These are phyloP conservation scores for Paecilomyces formosus DNA, from an alignment of 2,329 filamentous ascomycete genomes.

Conservation along the genomic window DNA sequence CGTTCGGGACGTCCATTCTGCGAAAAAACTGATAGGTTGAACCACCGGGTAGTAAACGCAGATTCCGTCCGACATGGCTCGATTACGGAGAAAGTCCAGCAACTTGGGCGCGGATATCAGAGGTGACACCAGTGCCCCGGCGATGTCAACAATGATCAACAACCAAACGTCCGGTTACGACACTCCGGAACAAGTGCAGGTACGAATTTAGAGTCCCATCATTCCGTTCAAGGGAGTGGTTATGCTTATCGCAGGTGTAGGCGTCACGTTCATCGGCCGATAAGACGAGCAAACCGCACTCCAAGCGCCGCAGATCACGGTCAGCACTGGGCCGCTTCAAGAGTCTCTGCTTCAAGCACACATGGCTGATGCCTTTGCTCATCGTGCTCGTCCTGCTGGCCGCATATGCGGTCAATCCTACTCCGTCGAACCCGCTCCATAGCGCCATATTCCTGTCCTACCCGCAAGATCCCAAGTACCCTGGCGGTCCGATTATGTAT, in stretches of 20 bases:
- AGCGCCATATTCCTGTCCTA: constrained; percentile 88
- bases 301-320: constrained; percentile 38
- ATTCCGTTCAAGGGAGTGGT: neutral
- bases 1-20: neutral
- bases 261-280: constrained; percentile 11
- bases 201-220: constrained; percentile 9
- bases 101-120: constrained; percentile 40
- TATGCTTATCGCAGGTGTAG: neutral
- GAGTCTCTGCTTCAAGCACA: constrained; percentile 42
- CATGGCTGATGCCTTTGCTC: constrained; percentile 61
- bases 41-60: neutral
- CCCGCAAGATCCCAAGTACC: constrained; percentile 52
- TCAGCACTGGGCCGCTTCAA: constrained; percentile 38
- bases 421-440: constrained; percentile 68
- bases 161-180: constrained; percentile 23
- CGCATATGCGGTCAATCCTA: constrained; percentile 69
- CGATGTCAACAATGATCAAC: constrained; percentile 38
- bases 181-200: constrained; percentile 22
- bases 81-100: constrained; percentile 36
- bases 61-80: constrained; percentile 22
- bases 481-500: constrained; percentile 57
- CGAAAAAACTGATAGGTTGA: neutral
- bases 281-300: constrained; percentile 26
- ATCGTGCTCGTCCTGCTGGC: constrained; percentile 57
- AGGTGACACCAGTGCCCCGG: constrained; percentile 39